phyloP scores from a whole-genome alignment of 1,284 basidiomycete genomes.

The Puccinia coronata region DNA sequence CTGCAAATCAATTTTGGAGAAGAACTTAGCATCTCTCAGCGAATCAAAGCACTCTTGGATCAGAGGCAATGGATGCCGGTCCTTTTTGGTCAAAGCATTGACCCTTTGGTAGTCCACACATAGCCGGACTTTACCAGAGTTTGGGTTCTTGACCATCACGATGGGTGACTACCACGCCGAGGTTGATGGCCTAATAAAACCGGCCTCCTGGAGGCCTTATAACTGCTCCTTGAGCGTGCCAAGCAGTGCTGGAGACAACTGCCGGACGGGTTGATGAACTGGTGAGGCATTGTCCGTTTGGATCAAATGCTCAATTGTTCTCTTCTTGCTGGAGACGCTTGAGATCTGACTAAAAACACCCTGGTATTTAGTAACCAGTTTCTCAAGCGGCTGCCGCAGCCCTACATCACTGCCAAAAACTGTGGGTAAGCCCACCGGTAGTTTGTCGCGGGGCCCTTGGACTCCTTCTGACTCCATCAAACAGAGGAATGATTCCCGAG shows the following conservation, averaged over 20 bases:
- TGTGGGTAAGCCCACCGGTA: neutral
- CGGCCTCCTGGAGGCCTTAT: too few relatives aligned
- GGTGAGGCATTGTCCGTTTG: neutral
- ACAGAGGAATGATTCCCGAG: neutral
- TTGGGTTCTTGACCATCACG: neutral
- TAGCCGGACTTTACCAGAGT: too few relatives aligned
- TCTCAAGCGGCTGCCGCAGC: neutral
- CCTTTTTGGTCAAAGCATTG: too few relatives aligned
- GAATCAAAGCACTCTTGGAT: too few relatives aligned
- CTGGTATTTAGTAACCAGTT: too few relatives aligned
- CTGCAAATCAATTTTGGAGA: slow-evolving; percentile 4
- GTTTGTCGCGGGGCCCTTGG: neutral
- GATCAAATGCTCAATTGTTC: neutral
- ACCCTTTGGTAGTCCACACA: too few relatives aligned
- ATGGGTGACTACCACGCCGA: neutral
- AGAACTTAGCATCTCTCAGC: neutral
- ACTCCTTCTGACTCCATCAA: neutral
- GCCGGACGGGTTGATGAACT: neutral
- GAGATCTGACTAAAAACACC: neutral
- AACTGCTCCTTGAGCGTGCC: neutral
- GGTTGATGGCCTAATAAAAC: neutral
- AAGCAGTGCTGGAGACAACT: neutral
- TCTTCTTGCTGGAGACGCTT: neutral
- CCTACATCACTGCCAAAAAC: neutral
- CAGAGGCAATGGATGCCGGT: too few relatives aligned